phyloP scores from a whole-genome alignment of 352 stramenopile genomes.

The Peronospora tabacina region DNA sequence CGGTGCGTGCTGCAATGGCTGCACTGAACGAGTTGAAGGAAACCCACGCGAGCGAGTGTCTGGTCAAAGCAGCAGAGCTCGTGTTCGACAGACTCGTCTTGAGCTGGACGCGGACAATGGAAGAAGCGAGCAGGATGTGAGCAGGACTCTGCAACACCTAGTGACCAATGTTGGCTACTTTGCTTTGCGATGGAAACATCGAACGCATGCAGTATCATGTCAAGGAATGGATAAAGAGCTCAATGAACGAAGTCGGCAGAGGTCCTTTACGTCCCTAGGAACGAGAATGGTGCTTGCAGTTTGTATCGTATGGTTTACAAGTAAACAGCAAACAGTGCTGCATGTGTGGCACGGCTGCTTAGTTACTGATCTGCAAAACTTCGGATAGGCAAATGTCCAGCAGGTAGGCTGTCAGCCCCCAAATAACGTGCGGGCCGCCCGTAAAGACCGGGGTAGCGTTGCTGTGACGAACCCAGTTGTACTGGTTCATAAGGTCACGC shows the following conservation, averaged over 20 bases:
- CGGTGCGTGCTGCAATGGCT: not conserved
- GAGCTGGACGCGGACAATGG: not conserved
- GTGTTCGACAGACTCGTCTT: not conserved
- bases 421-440: conserved; percentile 92
- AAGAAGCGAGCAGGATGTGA: not conserved
- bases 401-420: conserved; percentile 95
- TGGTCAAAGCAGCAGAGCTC: not conserved
- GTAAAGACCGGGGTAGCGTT: conserved; percentile 91
- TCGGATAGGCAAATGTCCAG: conserved; percentile 84
- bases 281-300: not conserved
- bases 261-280: not conserved
- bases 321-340: not conserved
- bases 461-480: conserved; percentile 70
- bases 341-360: not conserved
- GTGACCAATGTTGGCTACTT: not conserved
- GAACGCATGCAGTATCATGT: not conserved
- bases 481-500: conserved; percentile 72
- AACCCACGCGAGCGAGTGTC: not conserved
- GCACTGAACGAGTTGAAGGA: not conserved
- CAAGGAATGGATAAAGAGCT: not conserved
- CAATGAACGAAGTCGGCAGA: not conserved
- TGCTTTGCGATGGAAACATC: no score
- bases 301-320: not conserved
- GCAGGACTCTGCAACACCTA: not conserved
- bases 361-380: conserved; percentile 42